Conservation (phyloP, 1,139 yeast genomes). For the Yamadazyma dendronema region DNA sequence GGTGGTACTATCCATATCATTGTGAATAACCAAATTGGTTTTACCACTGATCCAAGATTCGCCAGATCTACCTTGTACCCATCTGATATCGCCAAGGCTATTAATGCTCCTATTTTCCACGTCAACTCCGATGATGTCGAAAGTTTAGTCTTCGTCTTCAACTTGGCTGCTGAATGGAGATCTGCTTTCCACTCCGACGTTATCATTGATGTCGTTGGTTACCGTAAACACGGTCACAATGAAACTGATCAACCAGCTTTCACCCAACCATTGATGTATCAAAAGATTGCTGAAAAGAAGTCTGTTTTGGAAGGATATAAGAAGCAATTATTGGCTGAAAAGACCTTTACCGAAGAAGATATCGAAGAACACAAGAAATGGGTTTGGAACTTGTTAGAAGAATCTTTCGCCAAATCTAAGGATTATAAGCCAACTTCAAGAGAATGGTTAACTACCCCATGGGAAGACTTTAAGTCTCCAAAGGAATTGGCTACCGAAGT, state of each 20-base stretch:
- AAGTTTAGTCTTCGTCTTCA: slow-evolving; percentile 86
- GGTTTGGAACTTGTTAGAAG: slow-evolving; percentile 96
- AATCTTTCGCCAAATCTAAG: slow-evolving; percentile 80
- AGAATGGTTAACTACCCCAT: slow-evolving; percentile 98
- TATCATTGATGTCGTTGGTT: slow-evolving; percentile 94
- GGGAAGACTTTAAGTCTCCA: slow-evolving; percentile 99
- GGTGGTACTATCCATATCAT: slow-evolving; percentile 98
- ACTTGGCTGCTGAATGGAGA: slow-evolving; percentile 98
- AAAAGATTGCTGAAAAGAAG: slow-evolving; percentile 83
- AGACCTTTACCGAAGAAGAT: slow-evolving; percentile 85
- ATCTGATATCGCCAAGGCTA: slow-evolving; percentile 93
- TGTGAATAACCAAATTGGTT: slow-evolving; percentile 97
- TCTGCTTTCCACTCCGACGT: slow-evolving; percentile 95
- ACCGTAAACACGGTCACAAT: slow-evolving; percentile 98
- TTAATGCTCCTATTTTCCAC: slow-evolving; percentile 98
- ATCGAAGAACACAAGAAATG: slow-evolving; percentile 95
- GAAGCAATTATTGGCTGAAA: slow-evolving; percentile 76
- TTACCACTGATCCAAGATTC: slow-evolving; percentile 97
- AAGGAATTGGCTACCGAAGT: slow-evolving; percentile 94
- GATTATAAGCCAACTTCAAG: slow-evolving; percentile 89
- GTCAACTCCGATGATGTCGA: slow-evolving; percentile 98
- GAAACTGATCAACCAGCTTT: slow-evolving; percentile 99
- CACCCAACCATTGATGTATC: slow-evolving; percentile 98
- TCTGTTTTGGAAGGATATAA: slow-evolving; percentile 86
- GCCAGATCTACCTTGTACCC: slow-evolving; percentile 98